Base-by-base conservation (phyloP, 139 green algal genomes). In the Picochlorum sp. region DNA sequence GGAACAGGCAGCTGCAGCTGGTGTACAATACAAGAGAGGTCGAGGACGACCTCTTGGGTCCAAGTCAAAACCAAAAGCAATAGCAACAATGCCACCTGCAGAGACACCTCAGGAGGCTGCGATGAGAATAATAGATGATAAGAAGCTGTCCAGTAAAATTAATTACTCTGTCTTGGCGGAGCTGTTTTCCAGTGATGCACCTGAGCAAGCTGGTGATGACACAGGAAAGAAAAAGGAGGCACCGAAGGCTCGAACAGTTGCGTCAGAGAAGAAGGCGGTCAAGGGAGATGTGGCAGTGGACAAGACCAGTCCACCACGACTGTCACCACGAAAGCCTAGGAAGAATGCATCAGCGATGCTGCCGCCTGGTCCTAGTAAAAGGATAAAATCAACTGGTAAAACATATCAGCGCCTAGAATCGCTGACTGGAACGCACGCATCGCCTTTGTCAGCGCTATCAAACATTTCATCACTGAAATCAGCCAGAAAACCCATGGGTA, bases 91-190 rank as follows among this genome's bases (percentile, higher is more conserved):
- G 57, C 65, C 56, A 21, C 74, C 77, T 2, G 76, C 73, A 0
- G 73, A 77, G 44, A 73, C 55, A 20, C 49, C 76, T 2, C 34
- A 70, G 49, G 74, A 80, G 57, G 84, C 83, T 31, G 73, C 81
- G 2, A 65, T 75, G 26, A 66, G 70, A 49, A 82, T 89, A 71
- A 68, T 92, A 28, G 77, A 84, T 45, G 30, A 72, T 52, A 81
- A 82, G 55, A 88, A 88, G 63, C 74, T 92, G 34, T 81, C 65
- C 45, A 83, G 72, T 58, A 95, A 95, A 68, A 92, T 95, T 74
- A 94, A 96, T 83, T 95, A 95, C 77, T 70, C 67, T 14, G 77
- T 75, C 3, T 71, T 95, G 68, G 73, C 78, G 3, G 70, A 81
- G 38, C 73, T 94, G 24, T 90, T 92, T 63, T 65, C 54, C 2